Evolutionary conservation across 106 monocot species (phyloP).

Genomic region (Acorus calamus): DNA sequence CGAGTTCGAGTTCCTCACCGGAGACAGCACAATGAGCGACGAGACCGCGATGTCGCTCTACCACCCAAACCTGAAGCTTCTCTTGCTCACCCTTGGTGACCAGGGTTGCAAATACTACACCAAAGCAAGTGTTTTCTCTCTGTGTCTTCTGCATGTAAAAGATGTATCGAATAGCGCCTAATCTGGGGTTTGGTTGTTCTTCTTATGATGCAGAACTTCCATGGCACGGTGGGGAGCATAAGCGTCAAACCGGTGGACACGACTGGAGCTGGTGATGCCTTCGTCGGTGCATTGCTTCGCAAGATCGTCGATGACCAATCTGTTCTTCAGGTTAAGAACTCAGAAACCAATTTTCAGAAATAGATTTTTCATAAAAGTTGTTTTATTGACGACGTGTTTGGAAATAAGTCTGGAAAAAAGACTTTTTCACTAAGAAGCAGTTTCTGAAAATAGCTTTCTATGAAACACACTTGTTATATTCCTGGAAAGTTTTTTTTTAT

Average conservation of each 20-base stretch:
- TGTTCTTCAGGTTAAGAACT: constrained; percentile 30
- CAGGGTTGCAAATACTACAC: constrained; percentile 68
- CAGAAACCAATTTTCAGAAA: too few species aligned
- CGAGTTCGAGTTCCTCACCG: constrained; percentile 61
- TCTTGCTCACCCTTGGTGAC: constrained; percentile 45
- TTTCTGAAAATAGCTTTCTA: too few species aligned
- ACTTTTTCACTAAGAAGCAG: too few species aligned
- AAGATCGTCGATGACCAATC: constrained; percentile 54
- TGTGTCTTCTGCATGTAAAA: background rate
- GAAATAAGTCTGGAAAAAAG: too few species aligned
- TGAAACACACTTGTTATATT: too few species aligned
- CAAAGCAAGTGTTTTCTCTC: constrained; percentile 12
- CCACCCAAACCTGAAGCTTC: constrained; percentile 35
- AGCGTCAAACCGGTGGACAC: constrained; percentile 63
- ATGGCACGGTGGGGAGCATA: constrained; percentile 48
- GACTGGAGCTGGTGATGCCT: constrained; percentile 93
- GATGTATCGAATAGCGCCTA: background rate
- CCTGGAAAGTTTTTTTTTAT: too few species aligned
- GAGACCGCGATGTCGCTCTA: constrained; percentile 43
- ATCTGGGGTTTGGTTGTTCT: background rate
- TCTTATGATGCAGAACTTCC: constrained; percentile 49
- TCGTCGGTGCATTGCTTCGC: constrained; percentile 59
- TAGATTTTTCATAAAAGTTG: too few species aligned
- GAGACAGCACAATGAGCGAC: constrained; percentile 26
- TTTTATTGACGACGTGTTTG: too few species aligned